phyloP scores from a whole-genome alignment of 306 rosid species.

The Prunus campanulata region DNA sequence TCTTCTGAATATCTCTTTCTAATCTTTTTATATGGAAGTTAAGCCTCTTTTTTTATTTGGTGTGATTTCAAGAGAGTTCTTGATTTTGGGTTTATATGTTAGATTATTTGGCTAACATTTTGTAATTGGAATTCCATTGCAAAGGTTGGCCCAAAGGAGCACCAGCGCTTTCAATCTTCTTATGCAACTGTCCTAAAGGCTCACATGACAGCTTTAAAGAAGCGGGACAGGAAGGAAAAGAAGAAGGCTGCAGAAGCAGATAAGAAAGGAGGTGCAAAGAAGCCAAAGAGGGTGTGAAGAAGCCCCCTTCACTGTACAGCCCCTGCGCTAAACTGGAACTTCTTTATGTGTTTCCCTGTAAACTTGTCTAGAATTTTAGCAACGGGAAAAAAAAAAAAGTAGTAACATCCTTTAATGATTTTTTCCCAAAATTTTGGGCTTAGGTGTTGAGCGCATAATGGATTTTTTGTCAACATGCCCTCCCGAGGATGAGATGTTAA shows the following conservation, averaged over 20 bases:
- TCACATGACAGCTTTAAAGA: constrained; percentile 94
- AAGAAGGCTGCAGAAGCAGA: constrained; percentile 69
- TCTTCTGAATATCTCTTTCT: neutral
- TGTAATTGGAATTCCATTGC: constrained; percentile 20
- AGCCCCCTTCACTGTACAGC: constrained; percentile 2
- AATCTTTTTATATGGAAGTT: neutral
- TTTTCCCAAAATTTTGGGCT: neutral
- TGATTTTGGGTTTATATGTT: neutral
- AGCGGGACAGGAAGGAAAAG: constrained; percentile 96
- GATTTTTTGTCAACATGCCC: too few species aligned
- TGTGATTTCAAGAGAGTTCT: neutral
- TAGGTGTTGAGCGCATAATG: neutral
- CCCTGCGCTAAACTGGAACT: constrained; percentile 3
- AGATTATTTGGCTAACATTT: neutral
- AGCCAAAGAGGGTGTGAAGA: constrained; percentile 35
- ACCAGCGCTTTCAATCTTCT: constrained; percentile 93
- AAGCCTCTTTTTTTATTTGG: neutral
- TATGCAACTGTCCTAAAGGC: constrained; percentile 94
- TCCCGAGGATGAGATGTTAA: neutral
- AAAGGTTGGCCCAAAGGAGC: constrained; percentile 96
- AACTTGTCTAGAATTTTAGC: neutral
- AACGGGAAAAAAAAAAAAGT: neutral
- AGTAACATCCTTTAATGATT: neutral
- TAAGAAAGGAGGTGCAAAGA: constrained; percentile 55
- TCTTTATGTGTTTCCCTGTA: neutral